Base-by-base conservation (phyloP, 179 eudicot species). In the Beta lomatogona region DNA sequence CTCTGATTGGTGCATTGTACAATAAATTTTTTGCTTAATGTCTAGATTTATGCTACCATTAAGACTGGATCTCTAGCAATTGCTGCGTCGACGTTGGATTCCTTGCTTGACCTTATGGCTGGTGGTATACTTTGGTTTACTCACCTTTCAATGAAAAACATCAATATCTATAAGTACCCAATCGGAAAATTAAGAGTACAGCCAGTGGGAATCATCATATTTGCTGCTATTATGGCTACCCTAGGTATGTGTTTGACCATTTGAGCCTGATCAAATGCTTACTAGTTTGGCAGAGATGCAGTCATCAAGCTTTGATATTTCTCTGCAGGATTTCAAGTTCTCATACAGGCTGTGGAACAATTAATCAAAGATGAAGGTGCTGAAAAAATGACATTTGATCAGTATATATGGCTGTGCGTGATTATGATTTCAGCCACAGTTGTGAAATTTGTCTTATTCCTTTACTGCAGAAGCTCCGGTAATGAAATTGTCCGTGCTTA, bases 141-240 rank as follows among this genome's bases (percentile, higher is more conserved):
- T 64, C 97, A 94, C 82, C 87, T 94, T 68, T 91, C 99, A 6
- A 97, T 97, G 97, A 93, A 88, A 67, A 90, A 77, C 73, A 86
- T 93, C 48, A 95, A 97, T 70, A 92, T 94, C 80, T 94, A 94
- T 77, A 92, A 89, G 76, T 97, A 97, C 83, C 99, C 99, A 15
- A 97, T 97, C 22, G 99, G 99, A 44, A 97, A 97, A 83, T 68
- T 94, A 87, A 86, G 99, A 84, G 97, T 97, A 65, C 99, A 97
- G 86, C 99, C 99, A 3, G 98, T 97, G 7, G 99, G 99, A 73
- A 94, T 97, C 66, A 89, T 94, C 18, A 77, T 97, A 75, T 97
- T 97, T 86, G 98, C 99, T 58, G 97, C 99, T 80, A 73, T 97
- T 44, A 97, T 97, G 99, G 99, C 99, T 77, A 97, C 99, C 57